These are phyloP conservation scores for Diaporthe ampelina DNA, from an alignment of 2,329 filamentous ascomycete species.

Conservation along the genomic window DNA sequence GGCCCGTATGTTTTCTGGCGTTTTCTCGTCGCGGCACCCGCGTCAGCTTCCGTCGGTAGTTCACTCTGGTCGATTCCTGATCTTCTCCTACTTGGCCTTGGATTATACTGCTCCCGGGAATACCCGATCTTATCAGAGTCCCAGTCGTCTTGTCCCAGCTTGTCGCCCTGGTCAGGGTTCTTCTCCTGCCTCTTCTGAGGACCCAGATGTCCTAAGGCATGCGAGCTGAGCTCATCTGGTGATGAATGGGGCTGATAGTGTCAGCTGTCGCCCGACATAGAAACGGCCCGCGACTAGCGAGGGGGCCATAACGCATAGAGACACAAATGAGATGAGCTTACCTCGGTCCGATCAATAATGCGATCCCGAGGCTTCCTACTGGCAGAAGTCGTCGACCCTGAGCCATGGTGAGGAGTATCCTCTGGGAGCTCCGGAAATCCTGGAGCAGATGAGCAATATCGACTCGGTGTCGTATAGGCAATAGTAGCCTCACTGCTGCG, in stretches of 20 bases:
- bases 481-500: conserved; percentile 52
- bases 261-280: conserved; percentile 9
- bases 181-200: conserved; percentile 38
- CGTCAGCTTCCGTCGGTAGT: conserved; percentile 6
- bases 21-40: not conserved
- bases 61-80: conserved; percentile 37
- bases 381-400: conserved; percentile 21
- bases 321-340: not conserved
- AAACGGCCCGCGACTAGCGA: not conserved
- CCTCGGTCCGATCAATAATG: not conserved
- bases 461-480: conserved; percentile 54
- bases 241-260: conserved; percentile 33
- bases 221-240: conserved; percentile 38
- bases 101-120: conserved; percentile 31
- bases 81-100: conserved; percentile 42
- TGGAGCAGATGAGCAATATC: conserved; percentile 44
- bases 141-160: conserved; percentile 38
- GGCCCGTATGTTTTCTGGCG: conserved; percentile 13
- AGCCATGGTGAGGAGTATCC: not conserved
- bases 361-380: not conserved
- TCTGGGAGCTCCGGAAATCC: conserved; percentile 28
- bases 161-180: not conserved
- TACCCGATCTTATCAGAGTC: conserved; percentile 39
- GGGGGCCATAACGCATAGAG: not conserved
- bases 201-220: not conserved